Evolutionary conservation across 495 filamentous ascomycete genomes (phyloP).

Genomic region (Chaetomium tenue): DNA sequence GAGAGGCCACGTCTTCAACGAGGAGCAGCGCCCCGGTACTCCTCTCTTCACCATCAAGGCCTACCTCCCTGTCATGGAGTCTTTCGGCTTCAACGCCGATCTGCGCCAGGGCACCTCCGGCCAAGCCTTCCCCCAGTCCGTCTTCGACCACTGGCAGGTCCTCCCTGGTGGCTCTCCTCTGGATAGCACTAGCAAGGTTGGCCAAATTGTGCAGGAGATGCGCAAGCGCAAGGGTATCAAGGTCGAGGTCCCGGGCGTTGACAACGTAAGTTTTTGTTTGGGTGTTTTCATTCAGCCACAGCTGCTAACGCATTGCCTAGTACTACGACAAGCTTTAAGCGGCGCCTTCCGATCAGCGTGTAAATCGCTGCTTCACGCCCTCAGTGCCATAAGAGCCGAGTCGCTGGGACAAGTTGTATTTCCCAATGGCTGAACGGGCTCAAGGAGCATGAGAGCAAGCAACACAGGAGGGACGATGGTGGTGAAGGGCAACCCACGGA

Average conservation of each 20-base stretch:
- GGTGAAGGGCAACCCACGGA: constrained; percentile 26
- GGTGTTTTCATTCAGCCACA: constrained; percentile 1
- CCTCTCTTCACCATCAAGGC: constrained; percentile 99
- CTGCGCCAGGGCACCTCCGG: constrained; percentile 89
- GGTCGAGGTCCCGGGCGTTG: constrained; percentile 81
- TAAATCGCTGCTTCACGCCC: constrained; percentile 42
- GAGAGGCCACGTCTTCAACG: constrained; percentile 97
- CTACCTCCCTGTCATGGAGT: constrained; percentile 99
- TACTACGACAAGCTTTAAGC: constrained; percentile 99
- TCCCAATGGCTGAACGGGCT: constrained; percentile 19
- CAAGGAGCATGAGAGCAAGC: constrained; percentile 16
- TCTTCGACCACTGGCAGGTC: constrained; percentile 98
- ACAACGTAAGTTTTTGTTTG: constrained; percentile 71
- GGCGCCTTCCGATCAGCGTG: constrained; percentile 37
- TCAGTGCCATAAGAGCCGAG: constrained; percentile 28
- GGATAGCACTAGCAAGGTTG: constrained; percentile 80
- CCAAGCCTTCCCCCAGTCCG: constrained; percentile 97
- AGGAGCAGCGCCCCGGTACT: constrained; percentile 97
- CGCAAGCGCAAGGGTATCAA: constrained; percentile 99
- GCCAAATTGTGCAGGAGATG: constrained; percentile 80
- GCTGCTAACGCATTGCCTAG: constrained; percentile 60
- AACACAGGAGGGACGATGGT: constrained; percentile 21
- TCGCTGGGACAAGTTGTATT: constrained; percentile 21
- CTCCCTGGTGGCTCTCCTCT: constrained; percentile 92
- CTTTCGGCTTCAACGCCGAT: constrained; percentile 98